These are phyloP conservation scores for Lipomyces chichibuensis DNA, from an alignment of 805 yeast species.

Conservation along the genomic window DNA sequence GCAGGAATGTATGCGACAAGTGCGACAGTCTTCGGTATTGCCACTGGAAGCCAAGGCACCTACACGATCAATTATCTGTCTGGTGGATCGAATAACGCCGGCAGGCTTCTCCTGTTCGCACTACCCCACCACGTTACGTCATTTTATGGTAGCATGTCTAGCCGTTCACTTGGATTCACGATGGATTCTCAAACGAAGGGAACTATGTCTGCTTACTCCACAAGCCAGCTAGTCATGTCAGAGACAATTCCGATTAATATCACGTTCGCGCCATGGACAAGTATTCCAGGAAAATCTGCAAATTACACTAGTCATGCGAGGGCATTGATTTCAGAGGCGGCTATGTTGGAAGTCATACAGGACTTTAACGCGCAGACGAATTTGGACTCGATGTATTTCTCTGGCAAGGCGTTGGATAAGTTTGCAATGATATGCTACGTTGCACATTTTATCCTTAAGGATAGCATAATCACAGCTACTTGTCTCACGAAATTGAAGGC, in stretches of 20 bases:
- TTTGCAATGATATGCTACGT: conserved; percentile 84
- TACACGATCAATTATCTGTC: conserved; percentile 19
- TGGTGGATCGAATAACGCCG: conserved; percentile 48
- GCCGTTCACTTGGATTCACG: conserved; percentile 42
- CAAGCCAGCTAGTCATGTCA: conserved; percentile 42
- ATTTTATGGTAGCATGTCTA: conserved; percentile 40
- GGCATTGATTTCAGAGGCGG: conserved; percentile 51
- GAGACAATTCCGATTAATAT: conserved; percentile 50
- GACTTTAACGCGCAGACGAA: conserved; percentile 62
- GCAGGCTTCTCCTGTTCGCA: conserved; percentile 58
- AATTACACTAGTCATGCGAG: conserved; percentile 47
- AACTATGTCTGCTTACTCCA: conserved; percentile 44
- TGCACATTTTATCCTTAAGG: conserved; percentile 64
- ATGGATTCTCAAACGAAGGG: conserved; percentile 57
- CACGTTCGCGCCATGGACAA: conserved; percentile 63
- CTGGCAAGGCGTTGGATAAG: conserved; percentile 87
- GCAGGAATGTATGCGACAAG: conserved; percentile 65
- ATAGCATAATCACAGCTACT: conserved; percentile 54
- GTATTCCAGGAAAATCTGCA: conserved; percentile 50
- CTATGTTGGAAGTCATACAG: conserved; percentile 55
- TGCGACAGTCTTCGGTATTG: conserved; percentile 50
- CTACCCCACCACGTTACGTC: conserved; percentile 66
- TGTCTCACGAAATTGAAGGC: conserved; percentile 62
- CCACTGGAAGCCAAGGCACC: conserved; percentile 16
- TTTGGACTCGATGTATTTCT: conserved; percentile 83